Percentiles rank a stretch among this genome's conserved stretches.
Conservation (phyloP, 345 rosid species). For the Erysimum cheiranthoides region DNA sequence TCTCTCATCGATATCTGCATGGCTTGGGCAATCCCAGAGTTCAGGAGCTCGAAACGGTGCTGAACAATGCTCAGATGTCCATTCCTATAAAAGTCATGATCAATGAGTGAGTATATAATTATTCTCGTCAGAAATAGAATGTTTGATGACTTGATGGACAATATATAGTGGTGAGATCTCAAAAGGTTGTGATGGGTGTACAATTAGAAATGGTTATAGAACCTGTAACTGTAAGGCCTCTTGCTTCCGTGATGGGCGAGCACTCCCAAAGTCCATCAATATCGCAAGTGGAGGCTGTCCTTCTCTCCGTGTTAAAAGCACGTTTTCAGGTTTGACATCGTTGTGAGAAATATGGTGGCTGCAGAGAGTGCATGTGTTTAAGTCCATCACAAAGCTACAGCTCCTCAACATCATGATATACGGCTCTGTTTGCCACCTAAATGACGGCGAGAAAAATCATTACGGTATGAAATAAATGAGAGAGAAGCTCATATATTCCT, state of each 20-base stretch:
- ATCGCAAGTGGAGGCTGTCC: conserved; percentile 86
- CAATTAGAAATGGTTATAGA: conserved; percentile 25
- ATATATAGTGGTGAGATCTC: conserved; percentile 1
- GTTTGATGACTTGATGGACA: too few species aligned
- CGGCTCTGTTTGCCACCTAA: conserved; percentile 95
- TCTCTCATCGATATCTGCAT: conserved; percentile 94
- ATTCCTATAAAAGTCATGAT: conserved; percentile 58
- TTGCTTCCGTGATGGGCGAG: conserved; percentile 84
- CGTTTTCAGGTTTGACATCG: conserved; percentile 98
- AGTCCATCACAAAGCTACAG: conserved; percentile 96
- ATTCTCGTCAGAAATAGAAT: too few species aligned
- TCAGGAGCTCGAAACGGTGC: conserved; percentile 99
- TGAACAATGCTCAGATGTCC: conserved; percentile 97
- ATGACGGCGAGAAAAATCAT: not conserved
- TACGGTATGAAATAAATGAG: not conserved
- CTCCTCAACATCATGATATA: too few species aligned
- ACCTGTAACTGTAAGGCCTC: conserved; percentile 98
- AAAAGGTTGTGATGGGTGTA: not conserved
- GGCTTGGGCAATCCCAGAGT: conserved; percentile 98
- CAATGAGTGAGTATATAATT: too few species aligned
- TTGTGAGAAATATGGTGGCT: conserved; percentile 98
- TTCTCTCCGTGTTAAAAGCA: conserved; percentile 66
- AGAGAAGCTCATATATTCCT: not conserved
- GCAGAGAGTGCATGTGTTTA: conserved; percentile 89
- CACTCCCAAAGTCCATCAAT: conserved; percentile 98